Evolutionary conservation across 192 early-diverging fungal genomes (phyloP), one percentile per base, ranked within the genome.

Genomic region (Kickxella alabastrina): DNA sequence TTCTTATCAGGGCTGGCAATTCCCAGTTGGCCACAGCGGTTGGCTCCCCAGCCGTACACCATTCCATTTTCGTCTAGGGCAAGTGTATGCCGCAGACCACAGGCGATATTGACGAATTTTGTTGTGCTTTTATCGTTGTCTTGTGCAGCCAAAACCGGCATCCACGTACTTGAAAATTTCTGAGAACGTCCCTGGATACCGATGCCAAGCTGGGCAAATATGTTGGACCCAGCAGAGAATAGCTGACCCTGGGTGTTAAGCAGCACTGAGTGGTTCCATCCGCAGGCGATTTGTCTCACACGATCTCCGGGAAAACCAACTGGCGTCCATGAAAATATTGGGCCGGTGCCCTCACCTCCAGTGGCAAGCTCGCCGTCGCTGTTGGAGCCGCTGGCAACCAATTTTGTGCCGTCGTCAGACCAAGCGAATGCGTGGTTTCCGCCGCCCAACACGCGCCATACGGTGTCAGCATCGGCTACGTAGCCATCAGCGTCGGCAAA

Each of bases 81-180:
- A 25, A 90, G 29, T 13, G 77, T 78, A 48, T 90, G 86, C 34
- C 85, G 77, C 44, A 82, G 68, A 0, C 88, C 88, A 52, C 83
- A 85, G 6, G 71, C 79, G 21, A 90, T 59, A 10, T 62, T 56
- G 12, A 66, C 54, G 7, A 86, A 67, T 23, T 57, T 34, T 62
- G 52, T 37, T 12, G 4, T 4, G 45, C 19, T 4, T 13, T 29
- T 26, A 7, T 28, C 6, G 25, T 3, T 28, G 45, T 15, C 28
- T 14, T 19, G 13, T 4, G 42, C 3, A 6, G 28, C 25, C 25
- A 37, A 28, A 3, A 47, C 45, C 10, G 34, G 57, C n/a, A 12
- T 38, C 37, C 44, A 45, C 31, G 31, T 32, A 12, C 31, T 32
- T n/a, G n/a, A n/a, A n/a, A n/a, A n/a, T n/a, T n/a, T n/a, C n/a